Base-by-base conservation (phyloP, 2,329 filamentous ascomycete species). In the Cladophialophora bantiana region DNA sequence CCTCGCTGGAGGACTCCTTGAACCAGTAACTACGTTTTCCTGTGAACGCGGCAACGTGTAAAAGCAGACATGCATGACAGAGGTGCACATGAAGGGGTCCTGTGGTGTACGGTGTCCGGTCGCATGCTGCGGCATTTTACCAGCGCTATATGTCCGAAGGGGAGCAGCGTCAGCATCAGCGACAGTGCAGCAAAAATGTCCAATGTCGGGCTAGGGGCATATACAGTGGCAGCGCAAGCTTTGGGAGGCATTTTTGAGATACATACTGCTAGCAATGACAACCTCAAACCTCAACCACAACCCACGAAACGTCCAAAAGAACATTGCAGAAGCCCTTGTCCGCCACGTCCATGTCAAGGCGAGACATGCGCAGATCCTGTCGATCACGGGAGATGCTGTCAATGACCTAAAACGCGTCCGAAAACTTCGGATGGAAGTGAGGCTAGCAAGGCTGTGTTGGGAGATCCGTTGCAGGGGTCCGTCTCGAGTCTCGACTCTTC, bases 171-270 rank as follows among this genome's bases (percentile, higher is more conserved):
- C 52, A 45, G 15, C 34, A 12, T 55, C 52, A 55, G 31, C 50
- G 36, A 38, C 50, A 56, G 18, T 26, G 34, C 48, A 34, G n/a
- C 31, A 45, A 48, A 50, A 52, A 15, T 34, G 12, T 48, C 59
- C 40, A 50, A 35, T 32, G 20, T 56, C 50, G 52, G 59, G 57
- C 34, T 20, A 40, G 57, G 38, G 26, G 34, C 40, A 58, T 26
- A 59, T 55, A 64, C 62, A 64, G 40, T 45, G 36, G 38, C 54
- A 54, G 62, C 54, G 45, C 62, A 62, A 62, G 59, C 59, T 48
- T 35, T 56, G 59, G 59, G 59, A 62, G 52, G 59, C 48, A 35
- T 48, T 55, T 62, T 50, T 62, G 59, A 62, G 48, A 62, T 62
- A 26, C 26, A 26, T 26, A 26, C 26, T 26, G 26, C 3, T 26